Conservation (phyloP, 768 basidiomycete species). For the Trametes maxima region DNA sequence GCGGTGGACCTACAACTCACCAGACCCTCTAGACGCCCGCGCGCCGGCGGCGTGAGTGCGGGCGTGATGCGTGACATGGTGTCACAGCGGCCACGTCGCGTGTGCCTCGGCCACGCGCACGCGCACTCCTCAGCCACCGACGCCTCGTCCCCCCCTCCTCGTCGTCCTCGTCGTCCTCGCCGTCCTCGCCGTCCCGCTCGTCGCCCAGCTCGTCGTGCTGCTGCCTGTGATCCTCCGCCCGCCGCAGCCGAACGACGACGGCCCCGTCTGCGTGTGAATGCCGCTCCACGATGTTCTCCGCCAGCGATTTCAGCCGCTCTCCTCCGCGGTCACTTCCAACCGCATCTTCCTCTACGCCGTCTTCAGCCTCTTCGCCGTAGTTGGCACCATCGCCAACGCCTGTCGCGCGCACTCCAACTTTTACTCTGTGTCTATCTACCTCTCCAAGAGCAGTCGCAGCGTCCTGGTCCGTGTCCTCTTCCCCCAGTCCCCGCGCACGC, state of each 20-base stretch:
- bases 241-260: no score
- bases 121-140: background rate
- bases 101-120: background rate
- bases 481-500: background rate
- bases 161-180: background rate
- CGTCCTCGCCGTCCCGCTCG: background rate
- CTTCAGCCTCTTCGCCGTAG: conserved; percentile 68
- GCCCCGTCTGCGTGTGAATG: conserved; percentile 36
- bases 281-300: conserved; percentile 53
- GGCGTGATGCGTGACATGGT: background rate
- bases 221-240: no score
- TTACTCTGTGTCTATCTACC: conserved; percentile 88
- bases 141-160: background rate
- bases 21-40: conserved; percentile 10
- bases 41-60: background rate
- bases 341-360: conserved; percentile 69
- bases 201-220: no score
- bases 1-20: conserved; percentile 13
- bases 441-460: conserved; percentile 93
- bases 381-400: conserved; percentile 76
- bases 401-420: conserved; percentile 86
- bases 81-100: conserved; percentile 22
- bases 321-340: conserved; percentile 57
- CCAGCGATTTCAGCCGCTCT: conserved; percentile 52
- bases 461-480: conserved; percentile 66